Evolutionary conservation across 2,329 filamentous ascomycete species (phyloP).

Genomic region (Malbranchea zuffiana): DNA sequence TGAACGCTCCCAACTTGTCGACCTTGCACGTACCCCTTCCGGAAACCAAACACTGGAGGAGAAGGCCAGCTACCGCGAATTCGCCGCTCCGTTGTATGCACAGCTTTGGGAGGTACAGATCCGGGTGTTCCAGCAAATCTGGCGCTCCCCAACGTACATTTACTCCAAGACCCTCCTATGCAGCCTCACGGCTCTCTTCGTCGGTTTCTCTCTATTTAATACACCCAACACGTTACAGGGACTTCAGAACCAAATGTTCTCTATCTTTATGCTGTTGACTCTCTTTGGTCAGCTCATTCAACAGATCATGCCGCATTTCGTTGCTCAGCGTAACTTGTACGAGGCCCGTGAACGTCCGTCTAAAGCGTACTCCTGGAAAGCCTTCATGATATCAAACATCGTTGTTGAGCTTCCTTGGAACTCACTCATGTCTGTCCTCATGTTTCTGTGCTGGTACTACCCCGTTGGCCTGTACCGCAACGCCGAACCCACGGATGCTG

Average conservation of each 20-base stretch:
- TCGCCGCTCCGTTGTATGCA: constrained; percentile 59
- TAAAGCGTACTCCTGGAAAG: constrained; percentile 64
- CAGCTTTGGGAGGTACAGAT: constrained; percentile 58
- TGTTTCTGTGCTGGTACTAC: constrained; percentile 59
- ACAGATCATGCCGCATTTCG: constrained; percentile 49
- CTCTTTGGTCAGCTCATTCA: constrained; percentile 55
- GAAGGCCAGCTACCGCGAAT: constrained; percentile 44
- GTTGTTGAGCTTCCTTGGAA: constrained; percentile 60
- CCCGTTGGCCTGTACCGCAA: constrained; percentile 42
- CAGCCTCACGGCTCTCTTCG: constrained; percentile 52
- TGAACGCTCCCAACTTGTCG: neutral
- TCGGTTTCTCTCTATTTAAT: constrained; percentile 72
- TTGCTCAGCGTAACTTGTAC: constrained; percentile 47
- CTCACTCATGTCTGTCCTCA: constrained; percentile 50
- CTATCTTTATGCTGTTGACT: constrained; percentile 73
- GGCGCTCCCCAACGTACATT: constrained; percentile 80
- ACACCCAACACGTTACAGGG: constrained; percentile 66
- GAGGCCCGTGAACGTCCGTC: constrained; percentile 50
- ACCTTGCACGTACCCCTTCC: neutral
- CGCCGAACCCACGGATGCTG: constrained; percentile 27
- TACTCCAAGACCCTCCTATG: constrained; percentile 71
- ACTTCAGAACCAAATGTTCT: constrained; percentile 82
- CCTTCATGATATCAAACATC: constrained; percentile 61
- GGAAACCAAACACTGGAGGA: neutral
- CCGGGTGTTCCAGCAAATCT: constrained; percentile 83